These are phyloP conservation scores for Fomitopsis schrenkii DNA, from an alignment of 1,284 basidiomycete genomes.

Conservation along the genomic window DNA sequence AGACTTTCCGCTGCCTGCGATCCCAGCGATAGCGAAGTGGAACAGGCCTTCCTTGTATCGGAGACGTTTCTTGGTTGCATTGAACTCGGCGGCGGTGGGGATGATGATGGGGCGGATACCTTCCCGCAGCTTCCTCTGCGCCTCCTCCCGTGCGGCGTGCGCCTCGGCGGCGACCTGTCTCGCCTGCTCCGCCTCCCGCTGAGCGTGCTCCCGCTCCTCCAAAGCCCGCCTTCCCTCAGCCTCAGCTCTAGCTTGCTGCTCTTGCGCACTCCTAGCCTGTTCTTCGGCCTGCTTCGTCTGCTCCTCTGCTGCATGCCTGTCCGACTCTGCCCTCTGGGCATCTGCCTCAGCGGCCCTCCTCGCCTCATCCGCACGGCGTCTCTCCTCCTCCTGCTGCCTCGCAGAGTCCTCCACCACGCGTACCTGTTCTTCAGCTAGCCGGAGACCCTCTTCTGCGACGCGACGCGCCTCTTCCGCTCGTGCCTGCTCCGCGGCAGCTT, in stretches of 20 bases:
- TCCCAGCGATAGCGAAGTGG: slow-evolving; percentile 3
- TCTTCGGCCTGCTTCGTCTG: neutral
- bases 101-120: neutral
- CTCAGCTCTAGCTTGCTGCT: neutral
- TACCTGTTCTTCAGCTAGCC: neutral
- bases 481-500: neutral
- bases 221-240: neutral
- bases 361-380: neutral
- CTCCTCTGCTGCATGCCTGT: neutral
- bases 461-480: neutral
- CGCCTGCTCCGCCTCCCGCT: neutral
- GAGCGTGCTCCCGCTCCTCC: neutral
- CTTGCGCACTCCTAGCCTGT: neutral
- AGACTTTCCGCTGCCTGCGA: slow-evolving; percentile 3
- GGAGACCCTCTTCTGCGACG: neutral
- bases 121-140: neutral
- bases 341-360: neutral
- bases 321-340: neutral
- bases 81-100: neutral
- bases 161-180: neutral
- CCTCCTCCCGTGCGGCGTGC: neutral
- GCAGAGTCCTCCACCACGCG: neutral
- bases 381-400: neutral
- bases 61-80: neutral
- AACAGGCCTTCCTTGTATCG: neutral